phyloP scores from a whole-genome alignment of 192 early-diverging fungal genomes.

The Pecoramyces ruminantium region DNA sequence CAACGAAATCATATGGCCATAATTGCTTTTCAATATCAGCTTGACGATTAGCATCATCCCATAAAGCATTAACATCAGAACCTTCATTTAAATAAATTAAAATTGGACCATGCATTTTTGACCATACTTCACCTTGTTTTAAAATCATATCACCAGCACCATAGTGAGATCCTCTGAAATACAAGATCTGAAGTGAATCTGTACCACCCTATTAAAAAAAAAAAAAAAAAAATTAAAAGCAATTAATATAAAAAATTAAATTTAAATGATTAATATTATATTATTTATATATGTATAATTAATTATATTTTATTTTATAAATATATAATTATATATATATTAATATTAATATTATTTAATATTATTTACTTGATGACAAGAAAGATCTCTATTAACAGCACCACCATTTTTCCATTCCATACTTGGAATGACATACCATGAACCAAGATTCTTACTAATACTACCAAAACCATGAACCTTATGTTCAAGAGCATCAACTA shows the following conservation, averaged over 20 bases:
- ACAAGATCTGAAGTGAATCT: background rate
- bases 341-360: no score
- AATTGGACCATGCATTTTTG: background rate
- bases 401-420: background rate
- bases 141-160: background rate
- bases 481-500: background rate
- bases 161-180: background rate
- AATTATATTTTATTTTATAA: no score
- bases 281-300: no score
- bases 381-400: background rate
- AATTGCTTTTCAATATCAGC: background rate
- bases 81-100: background rate
- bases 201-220: background rate
- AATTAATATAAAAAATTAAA: no score
- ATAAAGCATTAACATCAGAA: background rate
- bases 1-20: background rate
- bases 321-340: no score
- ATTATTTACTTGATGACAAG: background rate
- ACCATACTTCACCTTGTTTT: background rate
- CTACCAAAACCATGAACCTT: background rate
- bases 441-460: background rate
- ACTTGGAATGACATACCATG: background rate
- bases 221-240: no score
- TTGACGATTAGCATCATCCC: background rate
- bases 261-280: no score